These are phyloP conservation scores for Zychaea mexicana DNA, from an alignment of 371 early-diverging fungal genomes.

Conservation along the genomic window DNA sequence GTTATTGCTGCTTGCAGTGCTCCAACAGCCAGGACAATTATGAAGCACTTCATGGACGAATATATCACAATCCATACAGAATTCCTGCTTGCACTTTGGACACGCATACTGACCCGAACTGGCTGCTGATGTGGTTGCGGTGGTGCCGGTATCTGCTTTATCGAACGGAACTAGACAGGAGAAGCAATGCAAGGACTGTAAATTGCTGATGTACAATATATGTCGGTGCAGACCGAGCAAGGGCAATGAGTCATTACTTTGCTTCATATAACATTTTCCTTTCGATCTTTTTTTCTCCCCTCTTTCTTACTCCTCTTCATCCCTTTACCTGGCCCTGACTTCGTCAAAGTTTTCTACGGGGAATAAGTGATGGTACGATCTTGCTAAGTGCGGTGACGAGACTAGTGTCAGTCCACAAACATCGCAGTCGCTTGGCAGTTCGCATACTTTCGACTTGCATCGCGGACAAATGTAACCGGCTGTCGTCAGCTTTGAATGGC, in stretches of 20 bases:
- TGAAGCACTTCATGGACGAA: conserved; percentile 93
- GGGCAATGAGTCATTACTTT: not conserved
- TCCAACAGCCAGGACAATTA: conserved; percentile 90
- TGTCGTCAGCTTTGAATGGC: conserved; percentile 78
- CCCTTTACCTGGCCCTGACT: conserved; percentile 38
- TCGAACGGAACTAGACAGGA: conserved; percentile 47
- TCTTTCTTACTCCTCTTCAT: not conserved
- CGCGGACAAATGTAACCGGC: conserved; percentile 90
- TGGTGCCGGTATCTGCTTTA: conserved; percentile 20
- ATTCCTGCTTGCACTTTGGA: conserved; percentile 75
- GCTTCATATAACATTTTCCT: too few species aligned
- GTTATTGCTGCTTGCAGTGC: conserved; percentile 7
- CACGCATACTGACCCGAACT: conserved; percentile 70
- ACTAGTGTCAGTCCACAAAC: conserved; percentile 92
- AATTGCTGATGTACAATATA: conserved; percentile 12
- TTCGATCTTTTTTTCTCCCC: not conserved
- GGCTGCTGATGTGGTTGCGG: conserved; percentile 10
- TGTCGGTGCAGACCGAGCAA: conserved; percentile 7
- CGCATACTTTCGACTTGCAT: conserved; percentile 84
- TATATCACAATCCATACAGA: conserved; percentile 93
- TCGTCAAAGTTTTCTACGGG: conserved; percentile 80
- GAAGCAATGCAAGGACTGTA: conserved; percentile 39
- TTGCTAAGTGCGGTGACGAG: conserved; percentile 89
- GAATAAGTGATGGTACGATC: conserved; percentile 96
- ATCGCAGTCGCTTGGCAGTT: conserved; percentile 92